Conservation (phyloP, 192 early-diverging fungal species). For the Diversispora epigaea region DNA sequence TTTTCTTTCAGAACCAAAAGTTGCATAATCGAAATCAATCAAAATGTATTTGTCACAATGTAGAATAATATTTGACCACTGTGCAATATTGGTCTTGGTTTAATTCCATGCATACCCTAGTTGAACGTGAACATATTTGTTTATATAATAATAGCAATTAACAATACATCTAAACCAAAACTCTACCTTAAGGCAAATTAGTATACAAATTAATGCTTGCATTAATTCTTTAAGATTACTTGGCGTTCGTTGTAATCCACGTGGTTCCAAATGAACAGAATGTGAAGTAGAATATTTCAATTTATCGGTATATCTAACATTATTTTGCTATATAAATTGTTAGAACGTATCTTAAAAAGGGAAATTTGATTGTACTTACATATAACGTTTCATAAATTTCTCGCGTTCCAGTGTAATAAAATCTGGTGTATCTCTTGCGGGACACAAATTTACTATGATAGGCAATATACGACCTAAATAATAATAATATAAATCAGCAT, state of each 20-base stretch:
- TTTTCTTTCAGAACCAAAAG: no score
- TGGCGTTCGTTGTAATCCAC: not conserved
- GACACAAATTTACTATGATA: constrained; percentile 7
- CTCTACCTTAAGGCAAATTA: constrained; percentile 8
- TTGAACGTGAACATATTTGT: not conserved
- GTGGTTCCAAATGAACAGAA: constrained; percentile 9
- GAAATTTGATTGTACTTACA: not conserved
- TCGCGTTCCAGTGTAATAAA: not conserved
- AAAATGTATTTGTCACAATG: no score
- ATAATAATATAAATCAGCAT: constrained; percentile 8
- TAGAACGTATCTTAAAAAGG: not conserved
- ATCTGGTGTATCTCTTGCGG: not conserved
- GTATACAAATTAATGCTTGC: constrained; percentile 14
- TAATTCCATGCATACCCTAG: not conserved
- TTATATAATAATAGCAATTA: not conserved
- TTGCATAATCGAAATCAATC: no score
- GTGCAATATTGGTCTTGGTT: no score
- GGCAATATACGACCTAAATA: constrained; percentile 18
- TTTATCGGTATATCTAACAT: constrained; percentile 4
- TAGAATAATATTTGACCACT: no score
- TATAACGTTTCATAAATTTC: not conserved
- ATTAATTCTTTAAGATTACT: constrained; percentile 3
- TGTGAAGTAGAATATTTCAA: not conserved
- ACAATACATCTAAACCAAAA: not conserved
- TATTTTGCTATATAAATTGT: constrained; percentile 21